These are phyloP conservation scores for Suillus decipiens DNA, from an alignment of 768 basidiomycete species.

Conservation along the genomic window DNA sequence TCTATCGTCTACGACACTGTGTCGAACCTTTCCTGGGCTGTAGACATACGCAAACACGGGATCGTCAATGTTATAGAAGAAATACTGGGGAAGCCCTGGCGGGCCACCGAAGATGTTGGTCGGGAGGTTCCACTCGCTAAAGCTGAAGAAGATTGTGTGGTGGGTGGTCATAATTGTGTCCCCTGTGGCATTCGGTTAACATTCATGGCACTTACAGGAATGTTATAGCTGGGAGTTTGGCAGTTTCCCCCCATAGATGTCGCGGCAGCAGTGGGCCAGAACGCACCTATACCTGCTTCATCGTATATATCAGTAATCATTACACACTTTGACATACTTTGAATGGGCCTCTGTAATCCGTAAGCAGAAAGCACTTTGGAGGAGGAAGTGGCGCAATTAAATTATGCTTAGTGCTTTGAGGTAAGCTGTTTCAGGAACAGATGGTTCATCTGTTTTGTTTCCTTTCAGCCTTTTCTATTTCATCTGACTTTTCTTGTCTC, in stretches of 20 bases:
- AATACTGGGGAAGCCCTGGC: slow-evolving; percentile 72
- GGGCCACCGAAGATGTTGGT: slow-evolving; percentile 56
- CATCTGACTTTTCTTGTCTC: not conserved
- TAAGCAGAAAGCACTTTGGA: not conserved
- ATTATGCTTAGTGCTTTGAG: not conserved
- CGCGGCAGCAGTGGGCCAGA: not conserved
- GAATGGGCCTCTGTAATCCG: not conserved
- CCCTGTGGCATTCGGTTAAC: not conserved
- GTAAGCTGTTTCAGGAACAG: not conserved
- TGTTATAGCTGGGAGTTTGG: slow-evolving; percentile 75
- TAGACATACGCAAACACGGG: slow-evolving; percentile 78
- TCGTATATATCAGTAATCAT: not conserved
- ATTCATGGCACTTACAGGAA: slow-evolving; percentile 42
- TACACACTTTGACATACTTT: not conserved
- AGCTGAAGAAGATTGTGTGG: slow-evolving; percentile 69
- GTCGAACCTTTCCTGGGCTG: slow-evolving; percentile 79
- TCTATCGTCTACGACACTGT: slow-evolving; percentile 93
- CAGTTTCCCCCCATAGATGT: slow-evolving; percentile 32
- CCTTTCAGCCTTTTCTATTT: not conserved
- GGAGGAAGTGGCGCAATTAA: not conserved
- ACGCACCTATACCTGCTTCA: not conserved
- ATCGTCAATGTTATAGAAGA: slow-evolving; percentile 80
- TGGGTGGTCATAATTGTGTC: slow-evolving; percentile 38
- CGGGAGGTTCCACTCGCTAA: slow-evolving; percentile 60
- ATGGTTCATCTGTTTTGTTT: not conserved